Evolutionary conservation across 75 land plant genomes (phyloP), one percentile per base, ranked within the genome.

Genomic region (Gnetum montanum): DNA sequence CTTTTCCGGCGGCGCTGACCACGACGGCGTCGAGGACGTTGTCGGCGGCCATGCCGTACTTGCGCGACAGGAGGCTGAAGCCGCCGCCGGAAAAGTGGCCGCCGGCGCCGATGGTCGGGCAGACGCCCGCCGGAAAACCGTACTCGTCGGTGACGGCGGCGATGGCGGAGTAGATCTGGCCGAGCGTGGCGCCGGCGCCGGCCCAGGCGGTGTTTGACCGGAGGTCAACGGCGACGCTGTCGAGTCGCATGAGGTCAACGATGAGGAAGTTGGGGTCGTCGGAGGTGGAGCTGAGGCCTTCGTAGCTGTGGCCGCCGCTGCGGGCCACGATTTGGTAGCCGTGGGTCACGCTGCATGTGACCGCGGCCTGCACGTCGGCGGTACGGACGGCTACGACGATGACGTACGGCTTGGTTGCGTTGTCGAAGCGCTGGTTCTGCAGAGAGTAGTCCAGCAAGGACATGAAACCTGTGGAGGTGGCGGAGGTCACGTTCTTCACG

Each of bases 31-130:
- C 81, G 30, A 73, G 23, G 6, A 78, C 62, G 49, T 74, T 73
- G 50, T 78, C 81, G 28, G 78, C 60, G 8, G 76, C 77, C 5
- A 69, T 43, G 19, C 81, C 77, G 34, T 58, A 62, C 18, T 73
- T 78, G 8, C 81, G 16, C 0, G 70, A 64, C 10, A 64, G 51
- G 15, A 74, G 19, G 11, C 81, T 8, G 29, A 23, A 24, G 1
- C 22, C 20, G 25, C 16, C 22, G 12, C 25, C 49, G 20, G 10
- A 10, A 29, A 47, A 47, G 26, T 47, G 49, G 5, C 49, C 49
- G 10, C 27, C 25, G 22, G 26, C 11, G 11, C 49, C 49, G 13
- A 47, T 24, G 11, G 49, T 47, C 10, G 49, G 10, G 12, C 6
- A 47, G 27, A 47, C 29, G 7, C 49, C 49, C 5, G 49, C 49